phyloP scores from a whole-genome alignment of 2,329 filamentous ascomycete genomes.

The Chaetomiaceae sp. region DNA sequence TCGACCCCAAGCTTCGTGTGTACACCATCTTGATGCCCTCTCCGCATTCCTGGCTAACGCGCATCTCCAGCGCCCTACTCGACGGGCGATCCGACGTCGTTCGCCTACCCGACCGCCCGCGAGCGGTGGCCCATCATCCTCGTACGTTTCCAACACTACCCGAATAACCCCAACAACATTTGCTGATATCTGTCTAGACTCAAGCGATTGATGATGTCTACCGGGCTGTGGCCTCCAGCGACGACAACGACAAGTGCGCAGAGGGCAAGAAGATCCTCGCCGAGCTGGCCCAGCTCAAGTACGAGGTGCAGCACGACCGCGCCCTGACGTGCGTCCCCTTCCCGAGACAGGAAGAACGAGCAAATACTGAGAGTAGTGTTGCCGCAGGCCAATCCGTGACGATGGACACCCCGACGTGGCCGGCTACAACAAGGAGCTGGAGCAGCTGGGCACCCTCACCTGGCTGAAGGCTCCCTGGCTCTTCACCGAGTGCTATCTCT shows the following conservation, averaged over 20 bases:
- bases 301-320: conserved; percentile 89
- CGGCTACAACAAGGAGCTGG: conserved; percentile 81
- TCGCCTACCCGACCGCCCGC: conserved; percentile 78
- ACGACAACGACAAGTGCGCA: conserved; percentile 59
- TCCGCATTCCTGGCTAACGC: not conserved
- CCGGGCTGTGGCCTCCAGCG: conserved; percentile 57
- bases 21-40: not conserved
- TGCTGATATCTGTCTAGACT: conserved; percentile 52
- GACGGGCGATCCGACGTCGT: conserved; percentile 79
- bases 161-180: too few relatives aligned
- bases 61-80: conserved; percentile 60
- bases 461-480: conserved; percentile 91
- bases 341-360: not conserved
- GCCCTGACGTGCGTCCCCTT: conserved; percentile 58
- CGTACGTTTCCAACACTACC: conserved; percentile 46
- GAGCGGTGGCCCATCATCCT: conserved; percentile 93
- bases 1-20: conserved; percentile 27
- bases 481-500: conserved; percentile 91
- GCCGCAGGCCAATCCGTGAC: conserved; percentile 63
- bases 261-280: conserved; percentile 87
- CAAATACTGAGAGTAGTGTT: not conserved
- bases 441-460: conserved; percentile 64
- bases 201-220: conserved; percentile 93
- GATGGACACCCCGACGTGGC: conserved; percentile 73
- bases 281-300: conserved; percentile 78